Evolutionary conservation across 345 rosid species (phyloP), one percentile per base, ranked within the genome.

Genomic region (Eucalyptus victrix): DNA sequence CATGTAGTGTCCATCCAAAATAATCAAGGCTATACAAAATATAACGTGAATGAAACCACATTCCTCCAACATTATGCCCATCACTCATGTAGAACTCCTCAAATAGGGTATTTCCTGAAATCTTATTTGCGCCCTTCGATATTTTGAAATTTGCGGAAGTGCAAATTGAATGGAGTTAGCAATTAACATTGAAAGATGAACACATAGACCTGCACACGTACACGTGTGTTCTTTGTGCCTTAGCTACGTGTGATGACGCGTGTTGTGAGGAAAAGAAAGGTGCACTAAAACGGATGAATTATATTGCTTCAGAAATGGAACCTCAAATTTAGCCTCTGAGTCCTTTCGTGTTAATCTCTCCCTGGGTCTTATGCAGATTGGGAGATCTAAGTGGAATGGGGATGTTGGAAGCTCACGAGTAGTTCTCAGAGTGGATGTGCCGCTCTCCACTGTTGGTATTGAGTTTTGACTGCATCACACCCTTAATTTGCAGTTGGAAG

Each of bases 301-400:
- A 32, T 67, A 3, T 67, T 67, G 21, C 23, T 67, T 67, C 80
- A 67, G 12, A 32, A 67, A n/a, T 8, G 80, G 80, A 67, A 67
- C 40, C 40, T 67, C 80, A 32, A 67, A 67, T 67, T 2, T 62
- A 30, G 76, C 40, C 76, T n/a, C 42, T 87, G 44, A 44, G 62
- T 37, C n/a, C 89, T 88, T 53, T 89, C 21, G 42, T 32, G n/a
- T 23, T 16, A 24, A 85, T 86, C 42, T 80, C 44, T 65, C 16
- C 47, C 32, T 72, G 18, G 19, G n/a, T 18, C 87, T 14, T 26
- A 45, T 90, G 96, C 96, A 97, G 98, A 80, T 93, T 92, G 99
- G 99, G 51, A 92, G 99, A 91, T 97, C 99, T 8, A 96, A 97
- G 92, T 96, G 99, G 98, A 97, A 97, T 83, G 97, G 98, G 24